Conservation (phyloP, 108 stramenopile species). For the Aurantiochytrium sp. region DNA sequence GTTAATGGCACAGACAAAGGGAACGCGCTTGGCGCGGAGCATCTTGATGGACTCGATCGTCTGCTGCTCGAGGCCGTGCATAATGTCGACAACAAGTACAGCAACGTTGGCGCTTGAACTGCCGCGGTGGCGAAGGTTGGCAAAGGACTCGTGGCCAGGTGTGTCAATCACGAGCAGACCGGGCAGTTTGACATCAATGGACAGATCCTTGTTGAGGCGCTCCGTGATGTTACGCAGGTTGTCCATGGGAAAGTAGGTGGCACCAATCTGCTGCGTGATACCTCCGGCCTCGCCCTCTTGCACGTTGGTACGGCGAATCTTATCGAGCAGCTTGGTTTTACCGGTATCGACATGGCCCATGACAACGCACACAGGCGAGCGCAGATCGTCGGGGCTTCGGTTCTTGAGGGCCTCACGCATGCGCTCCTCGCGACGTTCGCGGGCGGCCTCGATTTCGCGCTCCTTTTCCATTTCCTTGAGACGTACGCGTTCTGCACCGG, state of each 20-base stretch:
- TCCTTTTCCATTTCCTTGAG: conserved; percentile 13
- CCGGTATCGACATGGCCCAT: conserved; percentile 99
- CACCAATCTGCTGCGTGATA: conserved; percentile 99
- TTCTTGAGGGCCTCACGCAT: conserved; percentile 73
- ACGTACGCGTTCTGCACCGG: neutral
- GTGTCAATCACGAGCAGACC: conserved; percentile 97
- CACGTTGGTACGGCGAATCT: conserved; percentile 97
- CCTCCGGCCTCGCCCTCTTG: conserved; percentile 99
- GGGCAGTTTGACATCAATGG: conserved; percentile 77
- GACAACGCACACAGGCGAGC: conserved; percentile 92
- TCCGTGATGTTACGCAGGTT: conserved; percentile 73
- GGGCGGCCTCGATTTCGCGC: conserved; percentile 6
- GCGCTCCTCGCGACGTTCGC: conserved; percentile 40
- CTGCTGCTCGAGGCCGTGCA: conserved; percentile 99
- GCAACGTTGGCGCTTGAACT: conserved; percentile 96
- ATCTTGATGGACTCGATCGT: conserved; percentile 96
- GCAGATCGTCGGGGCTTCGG: conserved; percentile 76
- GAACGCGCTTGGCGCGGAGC: conserved; percentile 76
- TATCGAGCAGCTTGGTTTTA: conserved; percentile 97
- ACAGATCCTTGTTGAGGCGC: conserved; percentile 54
- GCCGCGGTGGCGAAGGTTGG: conserved; percentile 90
- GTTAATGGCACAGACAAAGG: conserved; percentile 96
- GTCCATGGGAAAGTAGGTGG: conserved; percentile 94
- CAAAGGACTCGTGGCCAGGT: conserved; percentile 95
- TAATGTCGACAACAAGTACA: conserved; percentile 96